Evolutionary conservation across 805 yeast genomes (phyloP).

Genomic region (Lachancea quebecensis): DNA sequence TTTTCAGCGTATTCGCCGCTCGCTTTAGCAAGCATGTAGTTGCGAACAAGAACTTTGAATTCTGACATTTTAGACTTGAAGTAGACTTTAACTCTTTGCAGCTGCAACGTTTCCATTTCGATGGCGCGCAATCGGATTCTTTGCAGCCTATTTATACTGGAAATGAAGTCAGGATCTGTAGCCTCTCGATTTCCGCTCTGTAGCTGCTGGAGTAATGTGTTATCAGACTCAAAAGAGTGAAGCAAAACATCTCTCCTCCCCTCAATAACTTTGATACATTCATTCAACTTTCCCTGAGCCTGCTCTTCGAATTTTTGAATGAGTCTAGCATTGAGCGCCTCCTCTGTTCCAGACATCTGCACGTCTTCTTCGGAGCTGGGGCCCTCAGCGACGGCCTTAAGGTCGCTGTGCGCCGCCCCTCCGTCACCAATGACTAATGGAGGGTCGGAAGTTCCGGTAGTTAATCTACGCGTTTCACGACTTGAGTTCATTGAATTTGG

Average conservation of each 20-base stretch:
- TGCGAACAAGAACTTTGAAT: constrained; percentile 22
- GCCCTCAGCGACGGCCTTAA: neutral
- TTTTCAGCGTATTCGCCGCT: constrained; percentile 16
- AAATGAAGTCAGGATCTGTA: constrained; percentile 7
- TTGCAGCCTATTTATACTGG: constrained; percentile 23
- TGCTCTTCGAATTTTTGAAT: constrained; percentile 20
- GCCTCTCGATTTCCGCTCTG: constrained; percentile 5
- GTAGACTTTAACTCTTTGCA: constrained; percentile 22
- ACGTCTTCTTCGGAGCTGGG: constrained; percentile 9
- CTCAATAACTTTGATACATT: constrained; percentile 21
- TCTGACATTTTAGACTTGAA: constrained; percentile 23
- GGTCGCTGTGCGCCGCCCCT: neutral
- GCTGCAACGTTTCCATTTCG: constrained; percentile 28
- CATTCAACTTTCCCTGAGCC: constrained; percentile 21
- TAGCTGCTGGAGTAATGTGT: constrained; percentile 15
- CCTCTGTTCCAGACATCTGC: constrained; percentile 12
- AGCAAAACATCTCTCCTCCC: constrained; percentile 20
- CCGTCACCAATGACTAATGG: neutral
- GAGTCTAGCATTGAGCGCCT: constrained; percentile 13
- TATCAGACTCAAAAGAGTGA: constrained; percentile 23
- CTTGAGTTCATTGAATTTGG: neutral
- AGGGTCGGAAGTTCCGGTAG: neutral
- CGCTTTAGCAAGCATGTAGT: constrained; percentile 15
- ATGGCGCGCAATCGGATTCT: constrained; percentile 28
- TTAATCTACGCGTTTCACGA: neutral